Evolutionary conservation across 768 basidiomycete species (phyloP).

Genomic region (Mycena rosella): DNA sequence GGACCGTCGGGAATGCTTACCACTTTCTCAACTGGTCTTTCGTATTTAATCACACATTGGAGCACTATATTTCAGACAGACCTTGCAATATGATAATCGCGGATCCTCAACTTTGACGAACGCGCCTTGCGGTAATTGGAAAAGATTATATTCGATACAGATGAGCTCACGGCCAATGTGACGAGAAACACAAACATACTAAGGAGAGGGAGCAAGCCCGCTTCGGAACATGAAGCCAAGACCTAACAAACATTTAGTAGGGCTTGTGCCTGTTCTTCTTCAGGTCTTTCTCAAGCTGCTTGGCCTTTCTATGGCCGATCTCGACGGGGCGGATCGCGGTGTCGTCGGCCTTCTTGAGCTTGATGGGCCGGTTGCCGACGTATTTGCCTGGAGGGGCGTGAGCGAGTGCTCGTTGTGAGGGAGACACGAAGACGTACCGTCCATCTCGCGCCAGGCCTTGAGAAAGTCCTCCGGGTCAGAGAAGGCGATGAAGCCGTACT

Average conservation of each 20-base stretch:
- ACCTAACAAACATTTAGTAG: conserved; percentile 61
- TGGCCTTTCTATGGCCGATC: conserved; percentile 94
- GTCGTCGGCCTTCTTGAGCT: conserved; percentile 93
- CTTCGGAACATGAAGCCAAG: not conserved
- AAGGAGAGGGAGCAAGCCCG: not conserved
- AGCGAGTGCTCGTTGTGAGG: conserved; percentile 8
- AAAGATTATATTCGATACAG: conserved; percentile 34
- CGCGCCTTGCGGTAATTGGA: not conserved
- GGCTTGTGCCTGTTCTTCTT: conserved; percentile 93
- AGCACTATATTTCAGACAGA: too few relatives aligned
- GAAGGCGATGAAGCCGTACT: conserved; percentile 97
- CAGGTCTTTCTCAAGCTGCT: conserved; percentile 88
- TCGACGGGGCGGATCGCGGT: conserved; percentile 90
- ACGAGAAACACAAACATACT: conserved; percentile 32
- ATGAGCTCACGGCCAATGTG: conserved; percentile 27
- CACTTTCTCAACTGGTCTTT: too few relatives aligned
- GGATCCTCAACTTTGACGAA: not conserved
- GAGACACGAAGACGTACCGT: conserved; percentile 68
- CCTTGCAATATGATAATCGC: not conserved
- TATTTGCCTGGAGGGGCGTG: conserved; percentile 78
- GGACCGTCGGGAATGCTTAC: too few relatives aligned
- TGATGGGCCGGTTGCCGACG: conserved; percentile 97
- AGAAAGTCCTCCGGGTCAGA: conserved; percentile 98
- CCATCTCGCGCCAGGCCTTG: conserved; percentile 99
- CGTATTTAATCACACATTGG: too few relatives aligned